phyloP scores from a whole-genome alignment of 257 asterid species.

The Lavandula angustifolia region DNA sequence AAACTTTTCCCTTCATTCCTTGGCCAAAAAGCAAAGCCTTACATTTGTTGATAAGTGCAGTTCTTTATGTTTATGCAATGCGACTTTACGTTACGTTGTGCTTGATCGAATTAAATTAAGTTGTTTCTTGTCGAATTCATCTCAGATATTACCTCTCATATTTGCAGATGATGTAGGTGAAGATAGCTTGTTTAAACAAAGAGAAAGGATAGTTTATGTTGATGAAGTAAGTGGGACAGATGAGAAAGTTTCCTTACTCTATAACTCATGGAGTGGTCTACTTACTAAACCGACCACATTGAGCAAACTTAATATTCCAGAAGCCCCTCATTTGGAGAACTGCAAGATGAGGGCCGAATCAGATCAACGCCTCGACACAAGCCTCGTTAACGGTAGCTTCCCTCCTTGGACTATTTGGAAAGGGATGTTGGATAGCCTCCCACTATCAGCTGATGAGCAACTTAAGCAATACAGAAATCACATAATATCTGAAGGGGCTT shows the following conservation, averaged over 20 bases:
- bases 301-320: conserved; percentile 37
- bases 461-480: conserved; percentile 45
- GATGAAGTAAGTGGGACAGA: conserved; percentile 37
- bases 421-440: conserved; percentile 58
- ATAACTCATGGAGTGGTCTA: conserved; percentile 59
- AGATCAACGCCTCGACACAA: conserved; percentile 56
- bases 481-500: conserved; percentile 63
- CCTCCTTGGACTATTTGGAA: conserved; percentile 96
- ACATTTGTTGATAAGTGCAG: conserved; percentile 17
- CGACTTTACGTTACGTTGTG: neutral
- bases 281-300: conserved; percentile 31
- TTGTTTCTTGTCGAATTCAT: too few species aligned
- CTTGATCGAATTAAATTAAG: too few species aligned
- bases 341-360: conserved; percentile 55
- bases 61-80: conserved; percentile 1
- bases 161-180: conserved; percentile 42
- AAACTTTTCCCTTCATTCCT: conserved; percentile 34
- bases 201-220: conserved; percentile 36
- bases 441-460: conserved; percentile 46
- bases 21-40: conserved; percentile 7
- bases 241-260: conserved; percentile 49
- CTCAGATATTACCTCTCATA: neutral
- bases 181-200: conserved; percentile 37
- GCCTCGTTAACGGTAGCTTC: conserved; percentile 46
- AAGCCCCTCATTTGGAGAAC: conserved; percentile 82